Conservation (phyloP, 108 stramenopile genomes). For the Cyclotella sp. region DNA sequence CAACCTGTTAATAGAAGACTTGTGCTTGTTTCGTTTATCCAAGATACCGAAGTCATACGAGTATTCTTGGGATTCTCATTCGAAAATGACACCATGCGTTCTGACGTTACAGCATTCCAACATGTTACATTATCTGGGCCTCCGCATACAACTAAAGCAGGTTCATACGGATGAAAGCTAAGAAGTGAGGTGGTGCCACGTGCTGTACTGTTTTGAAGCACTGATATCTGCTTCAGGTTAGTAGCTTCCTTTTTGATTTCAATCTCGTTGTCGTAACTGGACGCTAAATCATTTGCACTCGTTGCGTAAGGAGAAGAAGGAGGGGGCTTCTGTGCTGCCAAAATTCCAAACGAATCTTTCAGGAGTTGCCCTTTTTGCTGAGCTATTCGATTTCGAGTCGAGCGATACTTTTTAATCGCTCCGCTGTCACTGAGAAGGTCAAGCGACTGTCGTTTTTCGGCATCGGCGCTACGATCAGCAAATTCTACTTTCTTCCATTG, state of each 20-base stretch:
- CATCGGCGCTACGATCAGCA: constrained; percentile 34
- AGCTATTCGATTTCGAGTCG: constrained; percentile 64
- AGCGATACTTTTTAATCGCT: constrained; percentile 70
- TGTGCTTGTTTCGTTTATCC: constrained; percentile 90
- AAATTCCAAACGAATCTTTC: constrained; percentile 58
- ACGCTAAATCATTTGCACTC: constrained; percentile 44
- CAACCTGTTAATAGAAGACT: constrained; percentile 88
- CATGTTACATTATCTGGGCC: constrained; percentile 75
- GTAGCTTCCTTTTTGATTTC: constrained; percentile 63
- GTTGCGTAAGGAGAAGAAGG: constrained; percentile 37
- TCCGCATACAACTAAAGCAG: constrained; percentile 86
- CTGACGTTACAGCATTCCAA: constrained; percentile 80
- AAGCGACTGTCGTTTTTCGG: constrained; percentile 24
- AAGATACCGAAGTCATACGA: constrained; percentile 85
- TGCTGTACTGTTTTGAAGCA: constrained; percentile 70
- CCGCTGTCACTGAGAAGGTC: constrained; percentile 85
- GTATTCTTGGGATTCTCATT: constrained; percentile 74
- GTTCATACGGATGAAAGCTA: constrained; percentile 93
- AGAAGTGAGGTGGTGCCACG: constrained; percentile 79
- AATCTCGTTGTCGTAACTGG: constrained; percentile 53
- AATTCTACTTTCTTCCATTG: constrained; percentile 76
- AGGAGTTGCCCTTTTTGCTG: constrained; percentile 57
- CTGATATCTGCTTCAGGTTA: constrained; percentile 68
- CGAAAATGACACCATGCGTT: constrained; percentile 52
- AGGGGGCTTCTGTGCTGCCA: constrained; percentile 55